Evolutionary conservation across 2,329 filamentous ascomycete genomes (phyloP).

Genomic region (Fusarium sp.): DNA sequence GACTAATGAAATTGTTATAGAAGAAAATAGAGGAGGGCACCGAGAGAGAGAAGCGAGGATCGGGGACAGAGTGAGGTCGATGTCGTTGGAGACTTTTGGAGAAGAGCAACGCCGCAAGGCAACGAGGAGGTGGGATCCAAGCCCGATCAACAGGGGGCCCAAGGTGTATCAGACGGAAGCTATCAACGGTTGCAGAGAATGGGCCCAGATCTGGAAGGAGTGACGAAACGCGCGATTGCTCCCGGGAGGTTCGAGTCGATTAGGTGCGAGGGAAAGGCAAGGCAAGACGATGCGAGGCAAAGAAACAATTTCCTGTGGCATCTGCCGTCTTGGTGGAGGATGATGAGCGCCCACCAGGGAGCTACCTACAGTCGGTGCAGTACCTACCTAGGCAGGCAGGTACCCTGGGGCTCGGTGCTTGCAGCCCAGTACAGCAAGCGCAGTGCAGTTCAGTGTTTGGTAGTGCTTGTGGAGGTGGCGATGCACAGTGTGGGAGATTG

Average conservation of each 20-base stretch:
- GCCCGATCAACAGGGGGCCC: constrained; percentile 13
- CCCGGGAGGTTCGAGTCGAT: constrained; percentile 1
- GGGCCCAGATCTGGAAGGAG: constrained; percentile 13
- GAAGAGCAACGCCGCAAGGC: neutral
- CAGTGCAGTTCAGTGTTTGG: neutral
- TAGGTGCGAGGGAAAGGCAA: neutral
- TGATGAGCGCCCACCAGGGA: neutral
- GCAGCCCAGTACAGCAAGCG: neutral
- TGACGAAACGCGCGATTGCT: constrained; percentile 21
- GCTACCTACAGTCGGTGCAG: neutral
- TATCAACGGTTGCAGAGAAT: constrained; percentile 3
- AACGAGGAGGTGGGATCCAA: constrained; percentile 6
- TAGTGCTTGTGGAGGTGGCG: constrained; percentile 39
- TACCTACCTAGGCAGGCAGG: neutral
- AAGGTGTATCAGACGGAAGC: constrained; percentile 7
- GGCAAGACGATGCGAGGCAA: constrained; percentile 1
- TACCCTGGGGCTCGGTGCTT: neutral
- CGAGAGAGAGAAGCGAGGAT: neutral
- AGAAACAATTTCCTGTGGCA: constrained; percentile 7
- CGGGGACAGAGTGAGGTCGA: neutral
- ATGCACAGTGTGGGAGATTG: constrained; percentile 39
- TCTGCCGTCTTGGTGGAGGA: constrained; percentile 16
- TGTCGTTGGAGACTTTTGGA: constrained; percentile 18
- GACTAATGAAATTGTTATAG: neutral
- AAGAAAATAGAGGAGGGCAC: neutral